These are phyloP conservation scores for Pichia sp. DNA, from an alignment of 1,139 yeast species.

Conservation along the genomic window DNA sequence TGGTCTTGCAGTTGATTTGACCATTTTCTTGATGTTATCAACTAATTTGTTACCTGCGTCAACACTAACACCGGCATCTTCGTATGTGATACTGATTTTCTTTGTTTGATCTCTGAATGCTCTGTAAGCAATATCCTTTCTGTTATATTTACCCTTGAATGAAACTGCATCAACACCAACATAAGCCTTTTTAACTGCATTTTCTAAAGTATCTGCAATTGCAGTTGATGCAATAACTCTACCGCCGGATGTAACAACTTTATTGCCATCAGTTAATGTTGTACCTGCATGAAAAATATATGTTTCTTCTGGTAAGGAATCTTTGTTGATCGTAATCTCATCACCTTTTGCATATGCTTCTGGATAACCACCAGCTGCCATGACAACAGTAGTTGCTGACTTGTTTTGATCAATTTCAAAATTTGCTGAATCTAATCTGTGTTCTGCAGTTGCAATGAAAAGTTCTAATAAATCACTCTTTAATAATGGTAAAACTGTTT, in stretches of 20 bases:
- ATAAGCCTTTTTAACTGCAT: slow-evolving; percentile 82
- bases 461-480: slow-evolving; percentile 90
- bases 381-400: slow-evolving; percentile 85
- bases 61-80: slow-evolving; percentile 94
- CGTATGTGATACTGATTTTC: slow-evolving; percentile 62
- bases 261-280: slow-evolving; percentile 39
- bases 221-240: slow-evolving; percentile 96
- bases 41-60: slow-evolving; percentile 91
- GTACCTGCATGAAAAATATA: slow-evolving; percentile 96
- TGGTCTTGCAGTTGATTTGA: slow-evolving; percentile 88
- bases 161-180: slow-evolving; percentile 70
- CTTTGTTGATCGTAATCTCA: slow-evolving; percentile 52
- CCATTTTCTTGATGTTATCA: slow-evolving; percentile 82
- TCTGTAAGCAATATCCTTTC: slow-evolving; percentile 93
- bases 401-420: slow-evolving; percentile 54
- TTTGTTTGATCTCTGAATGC: slow-evolving; percentile 53
- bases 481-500: slow-evolving; percentile 85
- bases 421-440: slow-evolving; percentile 79
- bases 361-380: slow-evolving; percentile 98
- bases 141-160: slow-evolving; percentile 71
- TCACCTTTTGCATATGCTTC: slow-evolving; percentile 82
- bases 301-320: slow-evolving; percentile 45
- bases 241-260: slow-evolving; percentile 85
- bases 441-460: slow-evolving; percentile 91
- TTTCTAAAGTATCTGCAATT: slow-evolving; percentile 63